Base-by-base conservation (phyloP, 78 protist species). In the Dictyostelium citrinum region DNA sequence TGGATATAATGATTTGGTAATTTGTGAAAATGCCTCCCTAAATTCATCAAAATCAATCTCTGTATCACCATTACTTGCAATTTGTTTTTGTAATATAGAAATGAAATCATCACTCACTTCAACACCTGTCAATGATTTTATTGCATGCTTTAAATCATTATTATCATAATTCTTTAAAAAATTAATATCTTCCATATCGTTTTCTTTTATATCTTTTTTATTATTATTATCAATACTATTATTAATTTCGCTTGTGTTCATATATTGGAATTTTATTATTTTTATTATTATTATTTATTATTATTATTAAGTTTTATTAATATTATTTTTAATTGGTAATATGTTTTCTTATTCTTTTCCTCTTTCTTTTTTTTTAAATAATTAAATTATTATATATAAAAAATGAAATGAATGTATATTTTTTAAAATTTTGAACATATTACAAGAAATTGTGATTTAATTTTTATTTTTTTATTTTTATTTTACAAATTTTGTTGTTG, bases 1-100 rank as follows among this genome's bases (percentile, higher is more conserved):
- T 10, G 93, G 93, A 10, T 78, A 88, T 55, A 88, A 83, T 5
- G 93, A 78, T 46, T 41, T 17, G 2, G 85, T 78, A 33, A 88
- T 88, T 29, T 76, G 37, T 22, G 75, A 64, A 46, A 88, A 88
- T 11, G 93, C 82, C 11, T 88, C 93, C 14, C 82, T 29, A 78
- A 88, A 88, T 64, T 88, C 93, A 39, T 88, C 81, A 11, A 88
- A 88, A 68, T 88, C 93, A 78, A 88, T 88, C 92, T 86, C 92
- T 43, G 77, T n/a, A n/a, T 88, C 72, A 3, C 85, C 93, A 64
- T 76, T 45, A 45, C 45, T 14, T 33, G 37, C 93, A 8, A 88
- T 41, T 39, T 88, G 84, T 55, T 88, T 88, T 55, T 88, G 76
- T 70, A 88, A 43, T 7, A 88, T 78, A 22, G 81, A 45, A n/a